Base-by-base conservation (phyloP, 768 basidiomycete species). In the Pleurotus citrinopileatus region DNA sequence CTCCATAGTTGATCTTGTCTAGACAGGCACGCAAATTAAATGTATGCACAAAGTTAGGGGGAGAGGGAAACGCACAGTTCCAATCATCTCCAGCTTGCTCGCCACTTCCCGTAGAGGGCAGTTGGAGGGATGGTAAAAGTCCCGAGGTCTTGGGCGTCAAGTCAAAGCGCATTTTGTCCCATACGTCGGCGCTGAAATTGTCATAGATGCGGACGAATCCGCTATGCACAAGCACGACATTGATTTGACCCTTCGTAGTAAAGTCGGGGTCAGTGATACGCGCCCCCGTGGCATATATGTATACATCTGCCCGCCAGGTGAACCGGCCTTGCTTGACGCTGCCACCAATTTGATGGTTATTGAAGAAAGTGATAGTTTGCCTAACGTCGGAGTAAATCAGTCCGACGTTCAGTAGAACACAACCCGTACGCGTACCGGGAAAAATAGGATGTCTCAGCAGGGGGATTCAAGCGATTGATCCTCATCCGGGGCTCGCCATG, bases 151-250 rank as follows among this genome's bases (percentile, higher is more conserved):
- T 12, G 17, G 23, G 13, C 12, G 4, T 28, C 19, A 50, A 28
- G 10, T 32, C 15, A 15, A 34, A 50, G 27, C 17, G 17, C 13
- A 50, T 19, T n/a, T 29, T 15, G 32, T 32, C 20, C 47, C 47
- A 50, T 9, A 50, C 29, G 32, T 50, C 47, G 12, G 47, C 28
- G 17, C 47, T 34, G 29, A 50, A 50, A 15, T 50, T 36, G 47
- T 50, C 47, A 13, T 50, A 50, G 32, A 50, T 36, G n/a, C 17
- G 13, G 5, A 50, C 29, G 19, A 32, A 36, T 20, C 47, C 47
- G 29, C 15, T 4, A 25, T 50, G 47, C n/a, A 50, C 29, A 15
- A 50, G n/a, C 15, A 50, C 20, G 19, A 22, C 34, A 34, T 50
- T 23, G 10, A 50, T 32, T 34, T 9, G 25, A 7, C 47, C 47